These are phyloP conservation scores for Pythium phragmiticola DNA, from an alignment of 352 stramenopile species.

Conservation along the genomic window DNA sequence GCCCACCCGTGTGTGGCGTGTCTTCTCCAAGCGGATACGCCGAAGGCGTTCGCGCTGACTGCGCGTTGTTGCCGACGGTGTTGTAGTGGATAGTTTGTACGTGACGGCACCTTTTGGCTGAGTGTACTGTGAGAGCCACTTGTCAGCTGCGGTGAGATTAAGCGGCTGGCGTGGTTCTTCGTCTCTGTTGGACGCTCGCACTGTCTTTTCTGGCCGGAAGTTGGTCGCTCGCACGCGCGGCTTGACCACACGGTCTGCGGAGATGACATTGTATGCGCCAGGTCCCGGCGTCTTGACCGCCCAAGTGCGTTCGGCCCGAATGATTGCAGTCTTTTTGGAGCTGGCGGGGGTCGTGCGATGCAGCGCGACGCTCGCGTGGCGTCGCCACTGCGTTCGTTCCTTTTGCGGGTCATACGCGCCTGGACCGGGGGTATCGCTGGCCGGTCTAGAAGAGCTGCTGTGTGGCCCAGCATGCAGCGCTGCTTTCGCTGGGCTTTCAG, in stretches of 20 bases:
- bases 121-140: conserved; percentile 16
- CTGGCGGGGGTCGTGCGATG: neutral
- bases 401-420: conserved; percentile 16
- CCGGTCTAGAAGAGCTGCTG: neutral
- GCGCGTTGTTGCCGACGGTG: neutral
- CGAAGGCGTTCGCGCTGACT: conserved; percentile 9
- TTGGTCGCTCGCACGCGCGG: neutral
- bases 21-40: conserved; percentile 13
- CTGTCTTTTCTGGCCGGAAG: neutral
- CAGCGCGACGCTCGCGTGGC: conserved; percentile 1
- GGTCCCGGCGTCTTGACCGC: conserved; percentile 11
- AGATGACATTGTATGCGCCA: conserved; percentile 5
- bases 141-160: conserved; percentile 10
- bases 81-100: conserved; percentile 1
- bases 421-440: neutral
- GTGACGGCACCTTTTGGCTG: conserved; percentile 10
- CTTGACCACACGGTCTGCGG: conserved; percentile 15
- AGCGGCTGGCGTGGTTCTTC: neutral
- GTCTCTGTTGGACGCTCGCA: too few species aligned
- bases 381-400: conserved; percentile 18
- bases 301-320: conserved; percentile 1
- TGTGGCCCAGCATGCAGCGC: too few species aligned
- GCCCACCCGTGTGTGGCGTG: conserved; percentile 9
- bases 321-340: conserved; percentile 10
- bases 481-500: neutral